Evolutionary conservation across 352 stramenopile genomes (phyloP), one percentile per base, ranked within the genome.

Genomic region (Phytophthora megakarya): DNA sequence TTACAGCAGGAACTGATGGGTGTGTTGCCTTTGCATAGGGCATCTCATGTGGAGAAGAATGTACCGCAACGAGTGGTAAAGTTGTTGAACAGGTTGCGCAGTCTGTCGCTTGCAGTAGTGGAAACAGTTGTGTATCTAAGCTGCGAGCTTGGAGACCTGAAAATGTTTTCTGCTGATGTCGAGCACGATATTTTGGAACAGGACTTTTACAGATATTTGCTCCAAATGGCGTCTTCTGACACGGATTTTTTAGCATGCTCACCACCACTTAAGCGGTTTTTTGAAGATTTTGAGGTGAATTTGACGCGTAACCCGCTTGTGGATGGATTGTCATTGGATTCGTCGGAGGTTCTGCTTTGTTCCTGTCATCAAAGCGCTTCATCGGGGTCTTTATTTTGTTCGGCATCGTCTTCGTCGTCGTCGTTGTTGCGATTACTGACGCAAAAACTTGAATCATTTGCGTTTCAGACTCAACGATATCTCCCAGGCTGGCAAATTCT

Each of bases 261-360:
- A 6, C 58, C 75, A 3, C 47, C 63, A 5, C 44, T 90, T 5
- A 58, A 73, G 23, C 64, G 57, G 3, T 71, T 78, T 32, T 80
- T 89, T 28, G 75, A 89, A 23, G 55, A 69, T n/a, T 72, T 77
- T 16, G 66, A 77, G 11, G 75, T 79, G 8, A 73, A 61, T 25
- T 67, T 88, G 38, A 40, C 74, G 9, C 73, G 83, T 13, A 92
- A 92, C 38, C 83, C 83, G 25, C 69, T 92, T 15, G 46, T 89
- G 6, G 83, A 92, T 33, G 83, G 80, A 28, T 70, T 92, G 6
- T 69, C 83, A 1, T 62, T 92, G 11, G 80, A 89, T n/a, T 78
- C 80, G 22, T 89, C 77, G 18, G 83, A 92, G 66, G 60, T 92
- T 33, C 35, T 92, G 65, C 62, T 92, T 3, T 90, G 80, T 21